A percentile compares a stretch with the other conserved stretches of the same genome.
phyloP scores from a whole-genome alignment of 1,284 basidiomycete genomes.

The Abortiporus biennis region DNA sequence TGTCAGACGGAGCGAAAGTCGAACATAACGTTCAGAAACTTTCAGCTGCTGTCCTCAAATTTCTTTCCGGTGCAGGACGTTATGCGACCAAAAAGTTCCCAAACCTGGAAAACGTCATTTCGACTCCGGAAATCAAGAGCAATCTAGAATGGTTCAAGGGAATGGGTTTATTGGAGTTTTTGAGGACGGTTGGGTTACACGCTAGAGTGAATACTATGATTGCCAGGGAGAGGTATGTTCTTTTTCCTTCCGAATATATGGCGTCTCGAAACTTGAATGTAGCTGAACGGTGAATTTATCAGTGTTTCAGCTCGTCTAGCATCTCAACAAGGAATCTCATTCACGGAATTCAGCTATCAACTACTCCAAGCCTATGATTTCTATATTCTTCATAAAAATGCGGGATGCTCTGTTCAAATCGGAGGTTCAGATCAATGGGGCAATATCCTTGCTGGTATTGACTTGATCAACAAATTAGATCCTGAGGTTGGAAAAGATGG shows the following conservation, averaged over 20 bases:
- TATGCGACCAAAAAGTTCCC: slow-evolving; percentile 46
- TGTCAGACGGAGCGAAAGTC: slow-evolving; percentile 56
- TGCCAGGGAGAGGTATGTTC: slow-evolving; percentile 75
- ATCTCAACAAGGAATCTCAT: slow-evolving; percentile 82
- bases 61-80: slow-evolving; percentile 63
- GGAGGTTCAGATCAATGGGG: slow-evolving; percentile 99
- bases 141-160: slow-evolving; percentile 83
- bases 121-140: slow-evolving; percentile 56
- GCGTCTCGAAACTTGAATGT: slow-evolving; percentile 26
- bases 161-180: slow-evolving; percentile 78
- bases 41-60: slow-evolving; percentile 56
- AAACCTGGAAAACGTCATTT: slow-evolving; percentile 14
- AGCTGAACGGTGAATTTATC: background rate
- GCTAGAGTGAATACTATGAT: slow-evolving; percentile 90
- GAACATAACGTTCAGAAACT: slow-evolving; percentile 68
- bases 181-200: slow-evolving; percentile 77
- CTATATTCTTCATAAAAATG: slow-evolving; percentile 63
- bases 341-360: slow-evolving; percentile 97
- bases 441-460: slow-evolving; percentile 92
- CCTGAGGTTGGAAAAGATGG: slow-evolving; percentile 19
- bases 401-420: slow-evolving; percentile 81
- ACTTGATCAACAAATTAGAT: slow-evolving; percentile 67
- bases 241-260: slow-evolving; percentile 8
- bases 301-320: slow-evolving; percentile 80
- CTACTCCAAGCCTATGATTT: slow-evolving; percentile 98